Evolutionary conservation across 148 eudicot genomes (phyloP).

Genomic region (Drosera capensis): DNA sequence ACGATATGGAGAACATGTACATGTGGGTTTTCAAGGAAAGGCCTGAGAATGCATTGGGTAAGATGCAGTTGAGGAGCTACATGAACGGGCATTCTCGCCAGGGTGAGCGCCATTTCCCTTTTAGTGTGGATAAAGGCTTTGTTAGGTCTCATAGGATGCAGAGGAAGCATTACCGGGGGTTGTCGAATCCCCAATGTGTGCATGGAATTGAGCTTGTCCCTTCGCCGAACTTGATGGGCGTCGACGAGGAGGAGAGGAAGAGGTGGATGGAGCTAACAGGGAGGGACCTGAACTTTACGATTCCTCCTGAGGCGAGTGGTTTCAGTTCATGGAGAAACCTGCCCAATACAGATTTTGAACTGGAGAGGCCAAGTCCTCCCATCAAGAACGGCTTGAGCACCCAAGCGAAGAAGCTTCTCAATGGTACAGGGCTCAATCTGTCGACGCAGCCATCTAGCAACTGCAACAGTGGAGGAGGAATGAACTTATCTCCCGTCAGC

Average conservation of each 20-base stretch:
- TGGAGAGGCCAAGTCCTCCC: constrained; percentile 22
- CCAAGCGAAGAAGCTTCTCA: constrained; percentile 19
- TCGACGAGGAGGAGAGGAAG: constrained; percentile 37
- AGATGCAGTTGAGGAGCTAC: constrained; percentile 56
- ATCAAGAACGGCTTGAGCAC: constrained; percentile 11
- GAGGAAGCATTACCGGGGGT: constrained; percentile 46
- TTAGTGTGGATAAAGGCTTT: constrained; percentile 45
- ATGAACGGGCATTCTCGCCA: constrained; percentile 65
- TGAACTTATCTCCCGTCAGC: constrained; percentile 20
- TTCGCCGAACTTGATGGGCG: constrained; percentile 25
- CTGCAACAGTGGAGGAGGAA: constrained; percentile 19
- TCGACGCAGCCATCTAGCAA: constrained; percentile 14
- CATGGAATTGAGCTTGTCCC: constrained; percentile 47
- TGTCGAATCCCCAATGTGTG: constrained; percentile 57
- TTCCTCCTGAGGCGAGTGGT: constrained; percentile 38
- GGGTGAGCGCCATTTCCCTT: constrained; percentile 48
- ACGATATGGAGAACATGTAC: constrained; percentile 41
- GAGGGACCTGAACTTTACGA: constrained; percentile 26
- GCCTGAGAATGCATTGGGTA: constrained; percentile 35
- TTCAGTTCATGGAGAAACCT: constrained; percentile 50
- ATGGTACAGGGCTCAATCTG: constrained; percentile 23
- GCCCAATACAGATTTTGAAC: constrained; percentile 37
- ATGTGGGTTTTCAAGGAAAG: constrained; percentile 51
- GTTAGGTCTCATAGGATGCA: constrained; percentile 62
- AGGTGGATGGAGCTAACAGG: constrained; percentile 54